Evolutionary conservation across 208 protist species (phyloP), one percentile per base, ranked within the genome.

Genomic region (Acanthamoeba divionensis): DNA sequence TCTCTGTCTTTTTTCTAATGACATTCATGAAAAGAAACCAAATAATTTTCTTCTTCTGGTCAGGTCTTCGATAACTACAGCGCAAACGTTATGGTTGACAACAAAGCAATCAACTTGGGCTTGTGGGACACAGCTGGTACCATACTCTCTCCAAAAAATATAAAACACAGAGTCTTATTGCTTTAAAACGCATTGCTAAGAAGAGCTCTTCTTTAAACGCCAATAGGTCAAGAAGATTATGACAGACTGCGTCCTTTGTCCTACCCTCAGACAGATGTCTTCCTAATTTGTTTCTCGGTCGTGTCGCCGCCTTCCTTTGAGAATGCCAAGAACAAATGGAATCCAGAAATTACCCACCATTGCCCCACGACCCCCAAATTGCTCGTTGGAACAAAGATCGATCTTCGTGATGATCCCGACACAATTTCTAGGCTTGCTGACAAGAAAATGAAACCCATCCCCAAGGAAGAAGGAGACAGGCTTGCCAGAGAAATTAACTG

Each of bases 221-320:
- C n/a, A n/a, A n/a, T n/a, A n/a, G 93, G 93, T 45, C 97, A 98
- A 92, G 97, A 98, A 90, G 97, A 99, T 85, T 98, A 98, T 90
- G 97, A 98, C 89, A 90, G 96, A 48, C 94, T 98, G n/a, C 90
- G 97, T 24, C 96, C 97, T 48, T 92, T 98, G 6, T 96, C 93
- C n/a, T 98, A 98, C 92, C 95, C 95, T 36, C 92, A 96, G 52
- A 96, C 95, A 6, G 93, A 96, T 79, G 94, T 96, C 13, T 96
- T 97, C 77, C 67, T 98, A 1, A 77, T 97, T 45, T 97, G 96
- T 93, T 98, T 97, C 90, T 96, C 94, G 12, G 82, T 97, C 21
- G 93, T 94, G 12, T 90, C 63, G 18, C 94, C 94, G 12, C 63
- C 91, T 8, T 94, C 92, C 15, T 95, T 94, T 48, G 93, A 96